Conservation (phyloP, 192 early-diverging fungal genomes). For the Mortierella antarctica region DNA sequence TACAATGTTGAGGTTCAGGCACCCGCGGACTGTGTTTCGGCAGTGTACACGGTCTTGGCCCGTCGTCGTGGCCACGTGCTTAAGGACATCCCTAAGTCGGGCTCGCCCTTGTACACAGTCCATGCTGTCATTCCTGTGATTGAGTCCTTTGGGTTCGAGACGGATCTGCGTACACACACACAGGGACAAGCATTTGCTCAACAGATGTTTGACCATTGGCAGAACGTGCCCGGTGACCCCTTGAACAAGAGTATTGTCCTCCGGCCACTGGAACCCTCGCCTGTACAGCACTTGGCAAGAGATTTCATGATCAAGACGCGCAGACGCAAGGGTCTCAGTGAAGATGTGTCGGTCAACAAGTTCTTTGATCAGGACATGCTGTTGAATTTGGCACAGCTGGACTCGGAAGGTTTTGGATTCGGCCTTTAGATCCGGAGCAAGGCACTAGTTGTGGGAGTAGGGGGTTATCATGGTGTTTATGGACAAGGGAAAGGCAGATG, state of each 20-base stretch:
- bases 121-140: slow-evolving; percentile 96
- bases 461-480: not conserved
- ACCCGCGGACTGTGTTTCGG: slow-evolving; percentile 93
- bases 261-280: slow-evolving; percentile 90
- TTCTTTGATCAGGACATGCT: slow-evolving; percentile 59
- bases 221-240: slow-evolving; percentile 97
- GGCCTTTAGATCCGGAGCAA: slow-evolving; percentile 9
- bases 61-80: slow-evolving; percentile 96
- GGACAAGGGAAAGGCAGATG: not conserved
- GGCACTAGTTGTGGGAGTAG: not conserved
- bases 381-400: slow-evolving; percentile 41
- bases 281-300: slow-evolving; percentile 88
- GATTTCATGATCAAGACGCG: slow-evolving; percentile 99
- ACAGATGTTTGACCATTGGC: slow-evolving; percentile 99
- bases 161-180: slow-evolving; percentile 95
- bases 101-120: slow-evolving; percentile 93
- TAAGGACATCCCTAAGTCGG: slow-evolving; percentile 93
- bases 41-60: slow-evolving; percentile 94
- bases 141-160: slow-evolving; percentile 96
- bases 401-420: slow-evolving; percentile 49
- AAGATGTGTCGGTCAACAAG: slow-evolving; percentile 85
- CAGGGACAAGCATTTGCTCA: slow-evolving; percentile 98
- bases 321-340: slow-evolving; percentile 89
- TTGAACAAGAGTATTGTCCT: slow-evolving; percentile 89
- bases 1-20: slow-evolving; percentile 97